Evolutionary conservation across 2,329 filamentous ascomycete species (phyloP).

Genomic region (Stemphylium vesicarium): DNA sequence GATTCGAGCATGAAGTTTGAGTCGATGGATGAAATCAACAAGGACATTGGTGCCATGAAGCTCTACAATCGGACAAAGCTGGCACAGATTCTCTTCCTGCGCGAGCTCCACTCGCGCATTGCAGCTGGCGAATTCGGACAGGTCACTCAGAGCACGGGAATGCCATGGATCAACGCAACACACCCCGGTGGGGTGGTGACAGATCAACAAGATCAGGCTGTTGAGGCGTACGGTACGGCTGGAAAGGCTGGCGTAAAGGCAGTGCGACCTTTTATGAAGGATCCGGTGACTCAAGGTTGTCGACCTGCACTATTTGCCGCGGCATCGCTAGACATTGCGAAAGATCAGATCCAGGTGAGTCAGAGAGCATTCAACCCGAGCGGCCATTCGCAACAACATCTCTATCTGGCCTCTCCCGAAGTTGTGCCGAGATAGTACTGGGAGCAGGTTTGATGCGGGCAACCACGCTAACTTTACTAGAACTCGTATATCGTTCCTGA

Average conservation of each 20-base stretch:
- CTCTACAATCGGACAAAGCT: constrained; percentile 61
- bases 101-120: constrained; percentile 50
- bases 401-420: background rate
- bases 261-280: constrained; percentile 57
- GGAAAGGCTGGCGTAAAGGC: constrained; percentile 55
- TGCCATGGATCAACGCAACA: constrained; percentile 58
- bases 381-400: background rate
- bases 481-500: constrained; percentile 59
- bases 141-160: constrained; percentile 41
- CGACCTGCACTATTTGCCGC: constrained; percentile 57
- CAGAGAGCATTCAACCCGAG: background rate
- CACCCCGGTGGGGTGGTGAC: constrained; percentile 59
- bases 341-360: constrained; percentile 48
- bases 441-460: background rate
- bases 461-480: constrained; percentile 20
- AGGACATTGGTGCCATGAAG: constrained; percentile 55
- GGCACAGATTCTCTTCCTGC: constrained; percentile 56
- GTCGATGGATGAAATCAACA: constrained; percentile 57
- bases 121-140: constrained; percentile 37
- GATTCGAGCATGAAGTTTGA: constrained; percentile 51
- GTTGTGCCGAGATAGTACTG: no score
- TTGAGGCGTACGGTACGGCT: constrained; percentile 57
- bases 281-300: constrained; percentile 57
- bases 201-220: constrained; percentile 57
- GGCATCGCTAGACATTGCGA: constrained; percentile 53